Percentiles rank a stretch among this genome's conserved stretches.
These are phyloP conservation scores for Alternaria triticina DNA, from an alignment of 2,329 filamentous ascomycete genomes.

Conservation along the genomic window DNA sequence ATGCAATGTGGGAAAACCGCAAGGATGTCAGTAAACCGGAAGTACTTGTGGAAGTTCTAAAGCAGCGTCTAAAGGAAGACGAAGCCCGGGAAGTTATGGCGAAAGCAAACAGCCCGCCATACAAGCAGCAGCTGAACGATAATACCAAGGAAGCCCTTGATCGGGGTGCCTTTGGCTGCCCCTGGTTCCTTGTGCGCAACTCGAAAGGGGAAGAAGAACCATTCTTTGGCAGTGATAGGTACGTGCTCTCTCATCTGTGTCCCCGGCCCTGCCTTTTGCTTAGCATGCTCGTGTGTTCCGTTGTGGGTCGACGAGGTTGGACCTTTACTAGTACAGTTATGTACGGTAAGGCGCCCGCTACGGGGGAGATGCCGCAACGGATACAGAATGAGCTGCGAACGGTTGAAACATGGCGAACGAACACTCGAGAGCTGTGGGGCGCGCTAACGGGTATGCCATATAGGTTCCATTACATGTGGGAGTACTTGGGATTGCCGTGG, in stretches of 20 bases:
- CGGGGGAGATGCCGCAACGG: conserved; percentile 2
- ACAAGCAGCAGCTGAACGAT: conserved; percentile 61
- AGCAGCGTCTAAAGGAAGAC: conserved; percentile 55
- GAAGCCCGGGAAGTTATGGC: conserved; percentile 64
- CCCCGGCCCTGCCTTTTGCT: neutral
- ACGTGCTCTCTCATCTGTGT: conserved; percentile 22
- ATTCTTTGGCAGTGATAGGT: conserved; percentile 80
- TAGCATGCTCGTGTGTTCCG: neutral
- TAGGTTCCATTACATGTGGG: conserved; percentile 73
- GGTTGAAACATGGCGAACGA: conserved; percentile 19
- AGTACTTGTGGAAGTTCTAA: conserved; percentile 56
- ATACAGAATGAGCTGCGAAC: conserved; percentile 15
- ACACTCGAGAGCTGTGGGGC: neutral
- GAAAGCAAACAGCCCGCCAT: conserved; percentile 57
- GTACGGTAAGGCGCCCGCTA: conserved; percentile 15
- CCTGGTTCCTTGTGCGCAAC: conserved; percentile 75
- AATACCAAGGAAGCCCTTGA: conserved; percentile 68
- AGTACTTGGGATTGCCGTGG: conserved; percentile 67
- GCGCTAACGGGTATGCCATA: conserved; percentile 15
- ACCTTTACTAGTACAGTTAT: conserved; percentile 2
- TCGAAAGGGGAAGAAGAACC: conserved; percentile 65
- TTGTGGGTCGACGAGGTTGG: neutral
- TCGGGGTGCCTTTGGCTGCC: conserved; percentile 75
- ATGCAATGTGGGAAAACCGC: conserved; percentile 67
- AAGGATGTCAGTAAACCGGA: conserved; percentile 66